phyloP scores from a whole-genome alignment of 805 yeast genomes.

The Saturnispora hagleri region DNA sequence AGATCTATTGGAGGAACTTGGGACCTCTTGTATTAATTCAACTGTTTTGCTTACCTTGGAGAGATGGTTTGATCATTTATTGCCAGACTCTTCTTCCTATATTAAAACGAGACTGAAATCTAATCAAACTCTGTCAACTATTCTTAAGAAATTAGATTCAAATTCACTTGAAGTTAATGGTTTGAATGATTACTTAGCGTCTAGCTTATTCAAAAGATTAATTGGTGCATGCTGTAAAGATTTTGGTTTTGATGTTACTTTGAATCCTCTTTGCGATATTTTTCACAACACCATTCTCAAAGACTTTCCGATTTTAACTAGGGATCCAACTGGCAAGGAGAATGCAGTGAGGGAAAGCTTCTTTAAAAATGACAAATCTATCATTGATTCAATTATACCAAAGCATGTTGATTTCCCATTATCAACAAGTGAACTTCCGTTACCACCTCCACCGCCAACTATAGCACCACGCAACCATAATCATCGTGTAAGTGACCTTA shows the following conservation, averaged over 20 bases:
- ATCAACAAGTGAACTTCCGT: constrained; percentile 13
- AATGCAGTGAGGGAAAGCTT: constrained; percentile 5
- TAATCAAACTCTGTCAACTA: constrained; percentile 32
- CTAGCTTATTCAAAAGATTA: constrained; percentile 45
- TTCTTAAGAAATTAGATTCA: constrained; percentile 39
- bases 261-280: constrained; percentile 58
- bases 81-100: constrained; percentile 47
- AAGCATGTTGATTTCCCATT: constrained; percentile 10
- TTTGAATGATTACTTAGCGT: constrained; percentile 43
- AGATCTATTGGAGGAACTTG: constrained; percentile 47
- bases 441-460: constrained; percentile 9
- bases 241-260: constrained; percentile 68
- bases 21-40: constrained; percentile 45
- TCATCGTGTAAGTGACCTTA: neutral
- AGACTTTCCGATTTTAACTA: constrained; percentile 60
- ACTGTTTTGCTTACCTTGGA: constrained; percentile 57
- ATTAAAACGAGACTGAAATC: constrained; percentile 30
- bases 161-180: constrained; percentile 27
- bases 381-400: constrained; percentile 1
- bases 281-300: constrained; percentile 49
- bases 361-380: neutral
- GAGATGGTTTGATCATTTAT: constrained; percentile 46
- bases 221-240: constrained; percentile 69
- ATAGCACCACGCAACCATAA: neutral
- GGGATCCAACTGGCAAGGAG: constrained; percentile 15